Conservation (phyloP, 2,329 filamentous ascomycete genomes). For the Aspergillus uvarum region DNA sequence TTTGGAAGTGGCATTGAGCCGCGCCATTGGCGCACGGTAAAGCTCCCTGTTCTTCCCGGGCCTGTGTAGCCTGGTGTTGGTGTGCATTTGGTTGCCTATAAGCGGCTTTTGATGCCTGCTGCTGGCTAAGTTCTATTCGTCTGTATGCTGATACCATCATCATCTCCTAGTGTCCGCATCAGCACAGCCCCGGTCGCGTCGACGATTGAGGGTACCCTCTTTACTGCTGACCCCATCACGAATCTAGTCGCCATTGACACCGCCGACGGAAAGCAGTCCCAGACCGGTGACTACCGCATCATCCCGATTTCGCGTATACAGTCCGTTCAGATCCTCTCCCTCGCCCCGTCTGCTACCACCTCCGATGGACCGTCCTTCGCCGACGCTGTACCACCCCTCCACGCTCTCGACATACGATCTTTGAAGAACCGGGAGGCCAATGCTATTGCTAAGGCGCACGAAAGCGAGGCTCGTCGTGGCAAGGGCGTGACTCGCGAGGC, state of each 20-base stretch:
- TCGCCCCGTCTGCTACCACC: conserved; percentile 32
- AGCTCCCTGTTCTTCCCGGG: conserved; percentile 21
- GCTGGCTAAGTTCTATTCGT: neutral
- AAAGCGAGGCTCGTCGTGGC: conserved; percentile 57
- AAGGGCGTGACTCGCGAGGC: conserved; percentile 62
- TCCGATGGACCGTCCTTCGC: conserved; percentile 45
- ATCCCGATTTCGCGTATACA: conserved; percentile 61
- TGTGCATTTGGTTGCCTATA: neutral
- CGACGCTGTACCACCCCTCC: conserved; percentile 46
- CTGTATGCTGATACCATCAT: conserved; percentile 2
- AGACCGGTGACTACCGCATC: conserved; percentile 59
- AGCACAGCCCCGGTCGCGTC: conserved; percentile 54
- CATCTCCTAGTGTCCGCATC: conserved; percentile 53
- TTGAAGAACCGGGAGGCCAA: conserved; percentile 56
- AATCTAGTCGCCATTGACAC: conserved; percentile 63
- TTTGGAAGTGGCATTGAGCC: conserved; percentile 56
- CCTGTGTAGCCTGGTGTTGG: neutral
- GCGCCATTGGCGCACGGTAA: conserved; percentile 63
- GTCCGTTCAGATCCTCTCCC: conserved; percentile 55
- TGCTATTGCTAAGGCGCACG: conserved; percentile 57
- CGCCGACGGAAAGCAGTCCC: conserved; percentile 36
- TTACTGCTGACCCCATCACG: conserved; percentile 60
- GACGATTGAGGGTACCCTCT: conserved; percentile 61
- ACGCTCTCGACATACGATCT: conserved; percentile 54
- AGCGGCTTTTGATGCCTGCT: neutral